Percentiles rank a stretch among this genome's conserved stretches.
Evolutionary conservation across 2,329 filamentous ascomycete species (phyloP).

Genomic region (Colletotrichum nymphaeae): DNA sequence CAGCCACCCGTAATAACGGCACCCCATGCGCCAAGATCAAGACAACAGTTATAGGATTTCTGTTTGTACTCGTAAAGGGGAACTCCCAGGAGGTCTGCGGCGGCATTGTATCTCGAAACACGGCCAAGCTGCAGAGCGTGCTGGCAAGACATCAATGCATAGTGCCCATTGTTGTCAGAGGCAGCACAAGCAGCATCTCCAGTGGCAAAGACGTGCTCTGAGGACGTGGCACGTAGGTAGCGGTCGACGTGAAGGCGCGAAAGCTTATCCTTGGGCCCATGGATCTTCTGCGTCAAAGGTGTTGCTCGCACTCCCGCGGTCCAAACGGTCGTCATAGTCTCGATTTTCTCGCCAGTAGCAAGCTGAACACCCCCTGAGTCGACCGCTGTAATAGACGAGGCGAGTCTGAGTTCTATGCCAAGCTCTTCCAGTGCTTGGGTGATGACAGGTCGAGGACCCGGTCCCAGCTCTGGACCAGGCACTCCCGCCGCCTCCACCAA

Average conservation of each 20-base stretch:
- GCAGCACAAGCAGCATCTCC: slow-evolving; percentile 47
- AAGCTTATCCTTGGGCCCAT: slow-evolving; percentile 41
- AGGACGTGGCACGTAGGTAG: slow-evolving; percentile 42
- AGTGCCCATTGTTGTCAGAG: slow-evolving; percentile 41
- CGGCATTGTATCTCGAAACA: slow-evolving; percentile 47
- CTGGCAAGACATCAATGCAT: slow-evolving; percentile 52
- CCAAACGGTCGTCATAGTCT: slow-evolving; percentile 48
- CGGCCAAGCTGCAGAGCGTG: slow-evolving; percentile 50
- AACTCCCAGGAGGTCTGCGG: slow-evolving; percentile 46
- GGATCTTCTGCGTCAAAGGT: slow-evolving; percentile 46
- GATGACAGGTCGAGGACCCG: slow-evolving; percentile 47
- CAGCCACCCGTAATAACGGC: slow-evolving; percentile 45
- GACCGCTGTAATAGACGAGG: slow-evolving; percentile 40
- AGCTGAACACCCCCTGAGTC: slow-evolving; percentile 41
- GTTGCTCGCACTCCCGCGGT: slow-evolving; percentile 49
- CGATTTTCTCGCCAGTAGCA: slow-evolving; percentile 46
- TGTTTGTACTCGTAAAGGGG: slow-evolving; percentile 44
- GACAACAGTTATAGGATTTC: slow-evolving; percentile 44
- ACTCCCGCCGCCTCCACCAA: slow-evolving; percentile 43
- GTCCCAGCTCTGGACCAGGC: slow-evolving; percentile 47
- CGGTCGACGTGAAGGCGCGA: slow-evolving; percentile 44
- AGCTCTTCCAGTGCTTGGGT: slow-evolving; percentile 43
- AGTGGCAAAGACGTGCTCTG: slow-evolving; percentile 43
- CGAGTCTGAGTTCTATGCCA: slow-evolving; percentile 45
- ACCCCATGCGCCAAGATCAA: slow-evolving; percentile 49